Evolutionary conservation across 345 rosid species (phyloP).

Genomic region (Kandelia obovata): DNA sequence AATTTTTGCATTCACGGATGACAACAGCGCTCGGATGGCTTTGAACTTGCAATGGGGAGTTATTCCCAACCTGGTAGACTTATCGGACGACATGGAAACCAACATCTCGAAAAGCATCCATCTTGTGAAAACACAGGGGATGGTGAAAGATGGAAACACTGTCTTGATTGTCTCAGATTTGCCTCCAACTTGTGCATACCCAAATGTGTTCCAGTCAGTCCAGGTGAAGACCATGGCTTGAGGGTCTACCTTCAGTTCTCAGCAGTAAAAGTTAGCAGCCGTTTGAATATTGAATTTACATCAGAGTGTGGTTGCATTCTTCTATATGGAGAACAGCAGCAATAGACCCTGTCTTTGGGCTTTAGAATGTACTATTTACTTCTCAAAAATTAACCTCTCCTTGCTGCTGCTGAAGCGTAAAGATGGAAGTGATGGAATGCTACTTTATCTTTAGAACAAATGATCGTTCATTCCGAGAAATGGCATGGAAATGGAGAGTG

Average conservation of each 20-base stretch:
- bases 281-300: not conserved
- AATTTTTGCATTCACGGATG: constrained; percentile 57
- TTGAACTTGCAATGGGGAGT: constrained; percentile 76
- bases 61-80: constrained; percentile 38
- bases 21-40: constrained; percentile 45
- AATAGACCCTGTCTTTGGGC: not conserved
- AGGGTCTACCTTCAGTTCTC: not conserved
- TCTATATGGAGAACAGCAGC: not conserved
- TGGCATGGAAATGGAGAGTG: too few relatives aligned
- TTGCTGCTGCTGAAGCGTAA: not conserved
- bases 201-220: constrained; percentile 45
- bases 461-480: too few relatives aligned
- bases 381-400: not conserved
- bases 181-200: constrained; percentile 30
- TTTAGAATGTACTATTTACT: not conserved
- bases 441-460: too few relatives aligned
- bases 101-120: constrained; percentile 41
- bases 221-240: constrained; percentile 53
- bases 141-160: constrained; percentile 42
- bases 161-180: constrained; percentile 60
- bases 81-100: constrained; percentile 57
- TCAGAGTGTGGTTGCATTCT: not conserved
- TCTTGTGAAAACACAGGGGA: constrained; percentile 46
- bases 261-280: not conserved
- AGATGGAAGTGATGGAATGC: too few relatives aligned